phyloP scores from a whole-genome alignment of 2,329 filamentous ascomycete genomes.

The Cryphonectria japonica region DNA sequence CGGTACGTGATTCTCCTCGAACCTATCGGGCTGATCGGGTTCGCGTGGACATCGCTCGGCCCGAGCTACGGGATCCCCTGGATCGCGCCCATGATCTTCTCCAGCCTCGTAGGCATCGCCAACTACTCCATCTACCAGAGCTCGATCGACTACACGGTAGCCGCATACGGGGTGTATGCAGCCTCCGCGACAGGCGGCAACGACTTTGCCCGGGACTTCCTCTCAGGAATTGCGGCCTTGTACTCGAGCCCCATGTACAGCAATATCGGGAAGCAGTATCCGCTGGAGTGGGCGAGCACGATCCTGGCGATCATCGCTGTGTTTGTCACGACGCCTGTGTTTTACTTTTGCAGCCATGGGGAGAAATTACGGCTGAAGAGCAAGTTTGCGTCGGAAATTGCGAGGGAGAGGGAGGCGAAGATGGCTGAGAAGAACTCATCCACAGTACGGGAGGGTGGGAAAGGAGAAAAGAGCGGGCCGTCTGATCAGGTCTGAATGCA shows the following conservation, averaged over 20 bases:
- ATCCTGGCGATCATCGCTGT: slow-evolving; percentile 47
- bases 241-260: slow-evolving; percentile 60
- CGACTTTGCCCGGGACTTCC: slow-evolving; percentile 66
- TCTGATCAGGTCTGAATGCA: neutral
- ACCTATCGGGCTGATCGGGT: slow-evolving; percentile 64
- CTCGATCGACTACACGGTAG: slow-evolving; percentile 71
- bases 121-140: slow-evolving; percentile 68
- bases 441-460: neutral
- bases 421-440: neutral
- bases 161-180: slow-evolving; percentile 67
- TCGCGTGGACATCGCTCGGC: slow-evolving; percentile 63
- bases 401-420: slow-evolving; percentile 16
- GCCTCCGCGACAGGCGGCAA: slow-evolving; percentile 65
- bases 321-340: slow-evolving; percentile 57
- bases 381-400: slow-evolving; percentile 51
- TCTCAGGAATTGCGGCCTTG: slow-evolving; percentile 66
- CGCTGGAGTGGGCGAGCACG: slow-evolving; percentile 57
- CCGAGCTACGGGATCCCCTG: slow-evolving; percentile 55
- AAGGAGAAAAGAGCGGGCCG: neutral
- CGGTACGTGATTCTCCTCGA: slow-evolving; percentile 62
- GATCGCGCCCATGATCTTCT: slow-evolving; percentile 65
- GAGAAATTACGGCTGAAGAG: slow-evolving; percentile 54
- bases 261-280: slow-evolving; percentile 45
- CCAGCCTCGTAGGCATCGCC: slow-evolving; percentile 63
- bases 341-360: slow-evolving; percentile 60